Conservation (phyloP, 805 yeast species). For the Wickerhamiella spandovensis region DNA sequence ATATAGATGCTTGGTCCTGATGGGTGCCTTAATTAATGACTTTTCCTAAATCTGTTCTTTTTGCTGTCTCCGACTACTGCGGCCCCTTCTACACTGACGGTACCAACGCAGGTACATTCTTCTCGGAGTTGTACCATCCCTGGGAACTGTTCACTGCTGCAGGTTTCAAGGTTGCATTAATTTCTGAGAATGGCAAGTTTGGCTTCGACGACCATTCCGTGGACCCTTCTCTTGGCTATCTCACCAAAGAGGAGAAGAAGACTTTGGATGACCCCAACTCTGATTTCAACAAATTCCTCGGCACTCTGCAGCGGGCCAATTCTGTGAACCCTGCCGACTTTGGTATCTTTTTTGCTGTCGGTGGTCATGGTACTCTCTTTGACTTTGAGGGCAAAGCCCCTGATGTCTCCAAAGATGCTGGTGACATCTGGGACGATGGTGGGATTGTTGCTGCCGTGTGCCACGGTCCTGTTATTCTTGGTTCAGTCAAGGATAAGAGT, state of each 20-base stretch:
- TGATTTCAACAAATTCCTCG: slow-evolving; percentile 29
- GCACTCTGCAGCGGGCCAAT: slow-evolving; percentile 33
- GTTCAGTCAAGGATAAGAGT: slow-evolving; percentile 30
- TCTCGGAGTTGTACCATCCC: slow-evolving; percentile 50
- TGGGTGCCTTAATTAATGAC: too few relatives aligned
- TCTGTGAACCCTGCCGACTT: slow-evolving; percentile 38
- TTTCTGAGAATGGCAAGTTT: slow-evolving; percentile 43
- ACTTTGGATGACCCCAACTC: slow-evolving; percentile 29
- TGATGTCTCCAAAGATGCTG: slow-evolving; percentile 33
- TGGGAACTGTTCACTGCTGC: slow-evolving; percentile 33
- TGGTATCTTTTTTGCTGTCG: slow-evolving; percentile 46
- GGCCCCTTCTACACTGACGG: slow-evolving; percentile 43
- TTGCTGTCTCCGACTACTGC: slow-evolving; percentile 15
- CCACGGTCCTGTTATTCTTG: slow-evolving; percentile 52
- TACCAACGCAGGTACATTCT: slow-evolving; percentile 45
- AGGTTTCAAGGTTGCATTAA: slow-evolving; percentile 42
- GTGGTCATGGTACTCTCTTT: slow-evolving; percentile 50
- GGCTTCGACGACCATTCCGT: slow-evolving; percentile 47
- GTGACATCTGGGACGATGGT: slow-evolving; percentile 34
- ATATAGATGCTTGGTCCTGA: too few relatives aligned
- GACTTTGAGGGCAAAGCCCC: slow-evolving; percentile 42
- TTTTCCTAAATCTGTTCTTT: slow-evolving; percentile 12
- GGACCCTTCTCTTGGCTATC: slow-evolving; percentile 23
- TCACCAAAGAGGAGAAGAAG: slow-evolving; percentile 34
- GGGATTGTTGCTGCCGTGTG: slow-evolving; percentile 55